Percentiles rank a stretch among this genome's conserved stretches.
These are phyloP conservation scores for Reutealis trisperma DNA, from an alignment of 345 rosid species.

Conservation along the genomic window DNA sequence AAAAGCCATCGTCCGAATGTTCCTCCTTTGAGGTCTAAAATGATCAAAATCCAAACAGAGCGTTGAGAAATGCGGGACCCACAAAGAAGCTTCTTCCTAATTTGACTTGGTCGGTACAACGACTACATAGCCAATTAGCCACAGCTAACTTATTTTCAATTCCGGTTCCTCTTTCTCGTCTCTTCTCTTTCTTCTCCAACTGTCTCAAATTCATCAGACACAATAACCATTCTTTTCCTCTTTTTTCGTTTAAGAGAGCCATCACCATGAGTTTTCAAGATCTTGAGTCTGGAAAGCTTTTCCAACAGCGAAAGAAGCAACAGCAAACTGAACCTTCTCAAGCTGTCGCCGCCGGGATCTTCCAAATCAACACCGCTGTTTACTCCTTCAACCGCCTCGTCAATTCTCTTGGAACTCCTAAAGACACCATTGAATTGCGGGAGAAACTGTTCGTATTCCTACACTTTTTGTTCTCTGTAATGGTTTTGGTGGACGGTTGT, in stretches of 20 bases:
- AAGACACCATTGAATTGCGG: slow-evolving; percentile 66
- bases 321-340: slow-evolving; percentile 46
- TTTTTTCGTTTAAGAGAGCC: background rate
- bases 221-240: background rate
- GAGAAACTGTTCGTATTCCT: slow-evolving; percentile 52
- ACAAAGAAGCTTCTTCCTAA: slow-evolving; percentile 11
- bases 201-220: background rate
- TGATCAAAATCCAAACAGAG: background rate
- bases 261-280: slow-evolving; percentile 61
- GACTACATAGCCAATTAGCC: too few relatives aligned
- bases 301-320: slow-evolving; percentile 21
- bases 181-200: background rate
- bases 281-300: slow-evolving; percentile 45
- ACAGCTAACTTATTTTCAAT: background rate
- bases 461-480: slow-evolving; percentile 14
- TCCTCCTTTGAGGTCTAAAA: background rate
- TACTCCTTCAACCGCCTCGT: slow-evolving; percentile 68
- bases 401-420: slow-evolving; percentile 70
- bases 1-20: background rate
- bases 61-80: background rate
- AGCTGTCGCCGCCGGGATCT: slow-evolving; percentile 70
- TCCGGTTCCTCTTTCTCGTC: background rate
- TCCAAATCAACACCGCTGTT: slow-evolving; percentile 70
- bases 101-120: slow-evolving; percentile 13
- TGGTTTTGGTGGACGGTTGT: background rate